Conservation (phyloP, 2,329 filamentous ascomycete species). For the Escovopsis sp. region DNA sequence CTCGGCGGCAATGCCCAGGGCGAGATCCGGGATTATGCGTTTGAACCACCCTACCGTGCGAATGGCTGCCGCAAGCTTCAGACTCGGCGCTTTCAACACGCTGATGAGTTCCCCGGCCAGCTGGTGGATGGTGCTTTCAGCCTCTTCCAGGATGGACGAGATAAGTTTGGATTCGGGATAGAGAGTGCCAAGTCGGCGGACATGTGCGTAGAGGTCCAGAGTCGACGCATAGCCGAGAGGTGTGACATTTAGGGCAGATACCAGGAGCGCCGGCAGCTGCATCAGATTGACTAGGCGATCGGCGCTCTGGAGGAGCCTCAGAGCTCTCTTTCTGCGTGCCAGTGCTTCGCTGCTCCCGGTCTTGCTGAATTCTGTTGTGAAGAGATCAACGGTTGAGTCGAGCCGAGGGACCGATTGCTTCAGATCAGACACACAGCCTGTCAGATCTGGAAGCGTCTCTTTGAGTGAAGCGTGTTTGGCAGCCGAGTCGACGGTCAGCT, state of each 20-base stretch:
- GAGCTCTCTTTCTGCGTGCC: conserved; percentile 59
- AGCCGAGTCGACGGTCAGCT: conserved; percentile 67
- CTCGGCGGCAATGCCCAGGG: conserved; percentile 28
- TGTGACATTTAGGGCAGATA: conserved; percentile 54
- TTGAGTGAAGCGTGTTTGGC: conserved; percentile 60
- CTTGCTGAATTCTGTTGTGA: conserved; percentile 72
- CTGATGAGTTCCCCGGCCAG: conserved; percentile 75
- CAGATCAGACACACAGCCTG: conserved; percentile 50
- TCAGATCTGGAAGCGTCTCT: conserved; percentile 56
- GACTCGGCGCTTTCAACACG: conserved; percentile 57
- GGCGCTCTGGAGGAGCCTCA: conserved; percentile 72
- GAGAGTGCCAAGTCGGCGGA: conserved; percentile 67
- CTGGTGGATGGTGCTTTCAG: conserved; percentile 74
- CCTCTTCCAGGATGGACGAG: conserved; percentile 56
- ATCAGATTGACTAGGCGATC: conserved; percentile 83
- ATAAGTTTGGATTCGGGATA: conserved; percentile 71
- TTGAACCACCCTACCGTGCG: conserved; percentile 85
- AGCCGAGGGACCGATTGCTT: conserved; percentile 61
- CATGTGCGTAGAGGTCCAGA: conserved; percentile 85
- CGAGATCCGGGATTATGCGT: conserved; percentile 67
- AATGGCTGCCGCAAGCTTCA: conserved; percentile 83
- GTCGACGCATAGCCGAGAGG: conserved; percentile 74
- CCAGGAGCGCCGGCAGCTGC: conserved; percentile 73
- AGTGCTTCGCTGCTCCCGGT: conserved; percentile 55
- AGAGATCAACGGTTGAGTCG: conserved; percentile 62